Conservation (phyloP, 768 basidiomycete species). For the Kwoniella mangroviensis region DNA sequence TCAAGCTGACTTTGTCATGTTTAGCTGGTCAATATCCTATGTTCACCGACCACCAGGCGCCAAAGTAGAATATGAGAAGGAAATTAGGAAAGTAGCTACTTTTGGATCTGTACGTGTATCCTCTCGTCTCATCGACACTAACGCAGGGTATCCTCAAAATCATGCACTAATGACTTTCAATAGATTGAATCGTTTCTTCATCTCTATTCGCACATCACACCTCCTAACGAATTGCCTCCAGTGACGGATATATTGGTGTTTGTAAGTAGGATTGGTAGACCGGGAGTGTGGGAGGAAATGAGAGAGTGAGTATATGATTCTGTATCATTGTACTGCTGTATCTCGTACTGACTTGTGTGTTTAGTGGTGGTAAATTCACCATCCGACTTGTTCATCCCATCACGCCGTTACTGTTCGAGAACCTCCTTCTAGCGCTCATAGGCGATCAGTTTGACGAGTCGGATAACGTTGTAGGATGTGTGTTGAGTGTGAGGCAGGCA, state of each 20-base stretch:
- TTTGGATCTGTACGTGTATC: conserved; percentile 74
- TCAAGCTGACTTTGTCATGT: not conserved
- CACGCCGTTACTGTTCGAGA: conserved; percentile 46
- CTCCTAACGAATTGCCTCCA: conserved; percentile 79
- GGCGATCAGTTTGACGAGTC: conserved; percentile 82
- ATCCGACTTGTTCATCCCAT: conserved; percentile 77
- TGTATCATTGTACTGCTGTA: not conserved
- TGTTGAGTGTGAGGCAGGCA: conserved; percentile 80
- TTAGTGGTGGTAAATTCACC: conserved; percentile 89
- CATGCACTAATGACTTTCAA: not conserved
- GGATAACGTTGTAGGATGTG: conserved; percentile 81
- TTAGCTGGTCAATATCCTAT: conserved; percentile 56
- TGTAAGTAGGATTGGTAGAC: conserved; percentile 79
- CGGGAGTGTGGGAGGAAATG: conserved; percentile 91
- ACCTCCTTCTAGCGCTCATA: conserved; percentile 74
- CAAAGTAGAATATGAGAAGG: conserved; percentile 90
- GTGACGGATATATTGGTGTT: conserved; percentile 95
- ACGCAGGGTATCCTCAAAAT: not conserved
- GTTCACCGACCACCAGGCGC: conserved; percentile 82
- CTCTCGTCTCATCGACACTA: not conserved
- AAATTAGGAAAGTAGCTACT: conserved; percentile 87
- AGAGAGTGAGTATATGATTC: conserved; percentile 63
- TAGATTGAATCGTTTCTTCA: conserved; percentile 96
- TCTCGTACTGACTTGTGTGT: not conserved
- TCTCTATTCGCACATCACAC: conserved; percentile 85